Base-by-base conservation (phyloP, 345 rosid genomes). In the Moringa oleifera region DNA sequence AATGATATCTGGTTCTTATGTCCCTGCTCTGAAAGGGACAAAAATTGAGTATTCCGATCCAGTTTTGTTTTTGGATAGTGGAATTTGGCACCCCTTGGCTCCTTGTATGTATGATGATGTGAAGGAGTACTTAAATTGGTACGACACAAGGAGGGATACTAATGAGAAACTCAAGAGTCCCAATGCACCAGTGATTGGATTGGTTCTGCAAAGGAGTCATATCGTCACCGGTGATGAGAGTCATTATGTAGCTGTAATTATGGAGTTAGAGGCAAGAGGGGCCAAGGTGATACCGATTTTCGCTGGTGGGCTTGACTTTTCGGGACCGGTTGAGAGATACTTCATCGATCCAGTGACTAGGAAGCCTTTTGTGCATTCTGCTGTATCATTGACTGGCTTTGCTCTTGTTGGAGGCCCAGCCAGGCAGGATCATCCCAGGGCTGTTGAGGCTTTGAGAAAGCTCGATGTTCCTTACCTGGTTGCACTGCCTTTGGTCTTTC, bases 321-420 rank as follows among this genome's bases (percentile, higher is more conserved):
- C 97, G 0, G 97, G 96, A 46, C 97, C 97, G 0, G 95, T 90
- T 6, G 99, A 94, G 83, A 88, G 58, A 70, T 88, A 71, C 61
- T 76, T 94, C 24, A 80, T 90, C 0, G 82, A 94, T 78, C 85
- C 96, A 0, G 75, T 75, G 7, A 73, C 88, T 0, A 90, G 85
- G 80, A 81, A 72, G 62, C 79, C 99, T 0, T 82, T 85, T 57
- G 76, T 94, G 55, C 79, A 94, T 75, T 85, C 97, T 6, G 95
- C 64, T 46, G 65, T 94, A 18, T 90, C 97, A 2, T 75, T 94
- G 66, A 94, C 99, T 18, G 97, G 99, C 6, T 94, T 94, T 66
- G 99, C 99, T 51, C 89, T 94, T 37, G 99, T 94, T 46, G 99
- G 99, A 41, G 99, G 99, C 50, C 99, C 99, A 4, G 97, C 99